These are phyloP conservation scores for Saturnispora quitensis DNA, from an alignment of 805 yeast genomes.

Conservation along the genomic window DNA sequence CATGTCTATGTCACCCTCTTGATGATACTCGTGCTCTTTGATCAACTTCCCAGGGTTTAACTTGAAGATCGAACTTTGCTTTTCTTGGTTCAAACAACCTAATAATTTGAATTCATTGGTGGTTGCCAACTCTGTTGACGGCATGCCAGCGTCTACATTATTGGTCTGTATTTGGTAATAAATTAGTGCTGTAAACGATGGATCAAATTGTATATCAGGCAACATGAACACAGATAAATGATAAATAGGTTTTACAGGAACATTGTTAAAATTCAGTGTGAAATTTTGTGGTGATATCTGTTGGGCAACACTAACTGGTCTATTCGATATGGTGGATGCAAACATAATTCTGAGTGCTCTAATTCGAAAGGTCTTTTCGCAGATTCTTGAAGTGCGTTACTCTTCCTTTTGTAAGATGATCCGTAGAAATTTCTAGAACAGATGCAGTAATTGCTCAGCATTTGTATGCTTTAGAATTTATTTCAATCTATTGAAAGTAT, in stretches of 20 bases:
- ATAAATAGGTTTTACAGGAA: slow-evolving; percentile 45
- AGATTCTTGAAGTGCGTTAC: neutral
- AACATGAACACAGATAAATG: slow-evolving; percentile 78
- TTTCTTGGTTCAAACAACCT: slow-evolving; percentile 52
- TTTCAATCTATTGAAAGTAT: too few relatives aligned
- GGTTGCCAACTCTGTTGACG: slow-evolving; percentile 2
- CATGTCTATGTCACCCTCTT: slow-evolving; percentile 41
- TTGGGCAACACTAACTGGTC: slow-evolving; percentile 38
- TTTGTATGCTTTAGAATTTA: neutral
- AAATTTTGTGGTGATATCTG: slow-evolving; percentile 66
- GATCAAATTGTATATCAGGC: slow-evolving; percentile 71
- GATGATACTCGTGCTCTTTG: slow-evolving; percentile 12
- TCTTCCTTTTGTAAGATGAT: neutral
- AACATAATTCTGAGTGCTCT: slow-evolving; percentile 16
- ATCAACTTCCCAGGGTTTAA: slow-evolving; percentile 38
- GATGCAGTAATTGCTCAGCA: neutral
- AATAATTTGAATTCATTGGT: slow-evolving; percentile 48
- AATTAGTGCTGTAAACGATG: slow-evolving; percentile 69
- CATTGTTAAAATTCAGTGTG: slow-evolving; percentile 53
- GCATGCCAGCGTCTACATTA: slow-evolving; percentile 19
- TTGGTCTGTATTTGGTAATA: slow-evolving; percentile 73
- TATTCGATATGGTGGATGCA: slow-evolving; percentile 27
- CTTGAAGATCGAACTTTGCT: slow-evolving; percentile 89
- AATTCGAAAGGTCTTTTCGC: neutral
- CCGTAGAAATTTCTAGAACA: slow-evolving; percentile 1